Conservation (phyloP, 140 eudicot genomes). For the Stevia rebaudiana region DNA sequence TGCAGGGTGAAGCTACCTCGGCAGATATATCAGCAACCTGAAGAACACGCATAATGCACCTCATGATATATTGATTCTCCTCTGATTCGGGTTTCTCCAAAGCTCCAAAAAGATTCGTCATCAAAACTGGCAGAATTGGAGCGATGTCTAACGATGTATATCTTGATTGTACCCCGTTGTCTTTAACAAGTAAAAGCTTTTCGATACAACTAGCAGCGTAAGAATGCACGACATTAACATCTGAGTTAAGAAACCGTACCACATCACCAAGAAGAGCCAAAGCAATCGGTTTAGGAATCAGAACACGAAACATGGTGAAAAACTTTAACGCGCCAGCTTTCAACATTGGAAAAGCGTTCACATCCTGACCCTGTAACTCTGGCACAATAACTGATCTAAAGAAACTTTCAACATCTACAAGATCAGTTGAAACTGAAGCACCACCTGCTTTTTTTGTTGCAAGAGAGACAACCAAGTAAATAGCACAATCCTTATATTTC, state of each 20-base stretch:
- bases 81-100: slow-evolving; percentile 77
- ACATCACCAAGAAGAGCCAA: slow-evolving; percentile 73
- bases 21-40: slow-evolving; percentile 72
- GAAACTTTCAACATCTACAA: slow-evolving; percentile 68
- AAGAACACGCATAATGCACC: slow-evolving; percentile 93
- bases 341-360: slow-evolving; percentile 69
- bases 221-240: slow-evolving; percentile 84
- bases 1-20: slow-evolving; percentile 77
- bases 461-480: slow-evolving; percentile 76
- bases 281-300: slow-evolving; percentile 55
- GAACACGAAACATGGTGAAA: slow-evolving; percentile 61
- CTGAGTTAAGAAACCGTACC: slow-evolving; percentile 58
- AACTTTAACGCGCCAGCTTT: slow-evolving; percentile 90
- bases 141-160: slow-evolving; percentile 60
- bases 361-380: slow-evolving; percentile 68
- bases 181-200: slow-evolving; percentile 78
- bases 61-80: slow-evolving; percentile 93
- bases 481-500: slow-evolving; percentile 89
- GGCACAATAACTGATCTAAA: slow-evolving; percentile 73
- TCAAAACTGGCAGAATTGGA: slow-evolving; percentile 55
- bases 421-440: slow-evolving; percentile 61
- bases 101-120: slow-evolving; percentile 82
- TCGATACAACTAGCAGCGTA: slow-evolving; percentile 93
- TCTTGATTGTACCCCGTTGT: slow-evolving; percentile 66
- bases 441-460: slow-evolving; percentile 70